Evolutionary conservation across 2,329 filamentous ascomycete genomes (phyloP), one percentile per base, ranked within the genome.

Genomic region (Cercospora zeae-maydis): DNA sequence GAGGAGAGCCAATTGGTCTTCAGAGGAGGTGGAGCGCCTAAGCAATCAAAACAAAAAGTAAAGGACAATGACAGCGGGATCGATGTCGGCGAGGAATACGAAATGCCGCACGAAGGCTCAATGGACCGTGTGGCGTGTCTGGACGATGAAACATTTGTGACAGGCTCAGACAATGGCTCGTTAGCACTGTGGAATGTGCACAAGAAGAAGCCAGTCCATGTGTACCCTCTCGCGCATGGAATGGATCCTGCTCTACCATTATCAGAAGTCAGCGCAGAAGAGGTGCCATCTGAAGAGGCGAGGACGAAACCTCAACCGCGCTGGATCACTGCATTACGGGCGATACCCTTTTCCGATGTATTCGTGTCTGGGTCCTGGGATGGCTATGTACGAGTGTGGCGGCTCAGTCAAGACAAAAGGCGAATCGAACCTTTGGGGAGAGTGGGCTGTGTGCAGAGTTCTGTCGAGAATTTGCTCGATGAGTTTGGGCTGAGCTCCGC

Each of bases 1-100:
- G 95, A 99, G 71, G 93, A 99, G 79, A 91, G 90, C 1, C 95
- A 99, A 75, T 85, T 99, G 6, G 93, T 98, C 1, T 99, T 98
- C 78, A 88, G 93, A 53, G 93, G 93, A 62, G 92, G 92, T 66
- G 89, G 87, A 55, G 72, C 71, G 69, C 51, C 67, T 71, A 36
- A 80, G 82, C 58, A 60, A 24, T 42, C 58, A 37, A 62, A 61
- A 37, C 54, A 83, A 66, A 85, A 83, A 70, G 86, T 84, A 70
- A 76, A 75, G 74, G 75, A 63, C 53, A 63, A 73, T 45, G 66
- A 72, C 62, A 71, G 72, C 42, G 68, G 67, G 19, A 78, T 75
- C 51, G 79, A 75, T 58, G 70, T 36, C n/a, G 42, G 31, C 10
- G 72, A 75, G 53, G 77, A 80, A 14, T 37, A 42, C 24, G 80